Evolutionary conservation across 1,139 yeast species (phyloP).

Genomic region (Yamadazyma aaseri): DNA sequence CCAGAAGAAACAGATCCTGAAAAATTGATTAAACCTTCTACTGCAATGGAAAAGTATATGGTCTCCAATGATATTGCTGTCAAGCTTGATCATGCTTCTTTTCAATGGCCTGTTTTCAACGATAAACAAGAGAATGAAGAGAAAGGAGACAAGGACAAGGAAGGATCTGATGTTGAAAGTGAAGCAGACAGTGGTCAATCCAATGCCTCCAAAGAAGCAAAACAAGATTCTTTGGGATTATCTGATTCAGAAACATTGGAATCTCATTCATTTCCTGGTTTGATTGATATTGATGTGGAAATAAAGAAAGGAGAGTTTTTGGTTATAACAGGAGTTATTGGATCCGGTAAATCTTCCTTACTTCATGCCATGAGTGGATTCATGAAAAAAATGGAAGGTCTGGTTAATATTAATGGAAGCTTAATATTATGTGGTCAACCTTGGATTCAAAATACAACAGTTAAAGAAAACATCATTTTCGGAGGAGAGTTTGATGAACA

Average conservation of each 20-base stretch:
- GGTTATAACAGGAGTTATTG: constrained; percentile 68
- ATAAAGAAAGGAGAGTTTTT: constrained; percentile 62
- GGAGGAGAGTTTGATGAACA: constrained; percentile 28
- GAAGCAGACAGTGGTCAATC: background rate
- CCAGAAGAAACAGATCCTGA: constrained; percentile 30
- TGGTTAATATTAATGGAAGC: constrained; percentile 38
- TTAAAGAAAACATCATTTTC: constrained; percentile 38
- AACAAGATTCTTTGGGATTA: background rate
- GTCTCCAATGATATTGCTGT: constrained; percentile 26
- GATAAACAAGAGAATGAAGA: constrained; percentile 12
- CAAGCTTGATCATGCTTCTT: constrained; percentile 24
- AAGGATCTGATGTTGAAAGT: background rate
- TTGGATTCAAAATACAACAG: constrained; percentile 45
- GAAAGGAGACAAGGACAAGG: background rate
- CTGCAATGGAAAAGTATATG: constrained; percentile 13
- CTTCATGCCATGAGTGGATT: constrained; percentile 54
- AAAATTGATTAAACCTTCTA: constrained; percentile 7
- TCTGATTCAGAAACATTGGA: background rate
- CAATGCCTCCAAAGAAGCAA: background rate
- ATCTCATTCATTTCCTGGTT: constrained; percentile 25
- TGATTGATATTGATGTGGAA: constrained; percentile 38
- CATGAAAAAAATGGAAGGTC: constrained; percentile 47
- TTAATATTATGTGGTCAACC: constrained; percentile 52
- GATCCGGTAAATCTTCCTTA: constrained; percentile 70
- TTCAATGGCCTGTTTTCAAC: constrained; percentile 43